Evolutionary conservation across 1,139 yeast genomes (phyloP).

Genomic region (Kodamaea sp.): DNA sequence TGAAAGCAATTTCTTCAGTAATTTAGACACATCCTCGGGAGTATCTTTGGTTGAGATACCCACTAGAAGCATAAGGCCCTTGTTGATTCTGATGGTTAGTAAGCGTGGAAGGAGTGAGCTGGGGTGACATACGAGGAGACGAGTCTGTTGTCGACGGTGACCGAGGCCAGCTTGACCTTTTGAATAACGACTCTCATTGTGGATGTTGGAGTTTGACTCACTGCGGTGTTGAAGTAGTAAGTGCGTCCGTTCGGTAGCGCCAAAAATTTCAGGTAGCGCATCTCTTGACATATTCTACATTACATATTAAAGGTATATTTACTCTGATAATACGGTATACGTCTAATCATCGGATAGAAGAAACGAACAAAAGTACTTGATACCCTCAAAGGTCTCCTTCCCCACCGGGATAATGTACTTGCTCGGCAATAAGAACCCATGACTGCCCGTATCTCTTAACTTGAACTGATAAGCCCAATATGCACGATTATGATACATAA

Average conservation of each 20-base stretch:
- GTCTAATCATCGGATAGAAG: constrained; percentile 41
- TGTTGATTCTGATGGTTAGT: constrained; percentile 46
- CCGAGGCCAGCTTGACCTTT: constrained; percentile 82
- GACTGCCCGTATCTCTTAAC: constrained; percentile 77
- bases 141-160: constrained; percentile 66
- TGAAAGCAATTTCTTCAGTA: constrained; percentile 63
- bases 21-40: constrained; percentile 60
- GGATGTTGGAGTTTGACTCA: not conserved
- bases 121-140: constrained; percentile 60
- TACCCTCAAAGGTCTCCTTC: constrained; percentile 63
- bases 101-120: not conserved
- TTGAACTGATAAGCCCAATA: constrained; percentile 83
- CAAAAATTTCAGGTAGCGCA: no score
- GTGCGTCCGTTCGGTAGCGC: no score
- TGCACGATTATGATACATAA: constrained; percentile 78
- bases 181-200: constrained; percentile 85
- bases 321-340: not conserved
- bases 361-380: constrained; percentile 67
- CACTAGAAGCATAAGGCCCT: constrained; percentile 76
- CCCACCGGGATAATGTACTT: constrained; percentile 75
- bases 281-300: no score
- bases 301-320: no score
- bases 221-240: no score
- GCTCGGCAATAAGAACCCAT: constrained; percentile 77
- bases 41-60: constrained; percentile 83